Base-by-base conservation (phyloP, 1,284 basidiomycete genomes). In the Malassezia nana region DNA sequence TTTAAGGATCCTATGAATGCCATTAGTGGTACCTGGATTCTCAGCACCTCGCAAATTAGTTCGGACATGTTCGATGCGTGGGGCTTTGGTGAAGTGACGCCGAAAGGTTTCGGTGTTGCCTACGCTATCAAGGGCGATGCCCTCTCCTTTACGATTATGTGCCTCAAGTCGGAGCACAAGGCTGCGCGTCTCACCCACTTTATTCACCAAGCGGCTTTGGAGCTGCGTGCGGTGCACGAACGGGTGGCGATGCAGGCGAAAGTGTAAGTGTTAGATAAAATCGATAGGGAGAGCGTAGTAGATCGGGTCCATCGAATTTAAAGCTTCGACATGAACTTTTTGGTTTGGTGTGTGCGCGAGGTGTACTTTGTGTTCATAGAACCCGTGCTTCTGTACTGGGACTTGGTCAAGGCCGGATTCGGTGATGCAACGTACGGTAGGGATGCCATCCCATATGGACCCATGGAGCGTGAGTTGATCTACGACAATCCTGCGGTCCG, bases 61-160 rank as follows among this genome's bases (percentile, higher is more conserved):
- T 85, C 83, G 48, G 81, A 81, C 57, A 89, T 81, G 75, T 79
- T 98, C 45, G 87, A 91, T 64, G 89, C 89, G 31, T 95, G 92
- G 91, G 92, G 92, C 28, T 96, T 92, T 73, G 91, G 91, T 10
- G 89, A 95, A 81, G 88, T 81, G n/a, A 55, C 54, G n/a, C 81
- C 84, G 6, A 88, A 95, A 65, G 94, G 92, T 13, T 98, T 89
- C 70, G 92, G 94, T 9, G 77, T 95, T 33, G 84, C 88, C 31
- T 98, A 98, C 76, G 81, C 87, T 2, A 92, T 98, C 72, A 88
- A 85, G 51, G 84, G 89, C 61, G 77, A 85, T 56, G 84, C 85
- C 65, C 82, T 98, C 59, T 84, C 88, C 52, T 96, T 92, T 85
- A 89, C 88, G 42, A 85, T 96, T 65, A 95, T 90, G 49, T 86